Evolutionary conservation across 2,329 filamentous ascomycete genomes (phyloP), one percentile per base, ranked within the genome.

Genomic region (Boeremia lycopersici): DNA sequence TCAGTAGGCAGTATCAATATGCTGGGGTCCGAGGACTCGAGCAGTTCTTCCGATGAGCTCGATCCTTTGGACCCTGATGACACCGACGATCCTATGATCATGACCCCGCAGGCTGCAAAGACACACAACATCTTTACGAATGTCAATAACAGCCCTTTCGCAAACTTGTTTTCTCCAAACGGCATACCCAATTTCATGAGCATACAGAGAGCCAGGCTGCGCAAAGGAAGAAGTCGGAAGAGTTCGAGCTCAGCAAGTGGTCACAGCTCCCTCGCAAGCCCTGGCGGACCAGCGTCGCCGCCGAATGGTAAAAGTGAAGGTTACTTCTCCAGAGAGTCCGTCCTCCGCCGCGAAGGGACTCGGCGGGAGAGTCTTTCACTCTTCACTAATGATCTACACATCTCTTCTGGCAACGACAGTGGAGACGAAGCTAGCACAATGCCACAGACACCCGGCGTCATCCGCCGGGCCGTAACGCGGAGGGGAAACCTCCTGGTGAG

Each of bases 321-420:
- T 11, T 86, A 84, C 65, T 86, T 87, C 68, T 79, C 78, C 2
- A 74, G 77, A 38, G 81, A 82, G 53, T 74, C 79, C 35, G 75
- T 77, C 6, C 78, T 79, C 52, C 77, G 78, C 47, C 79, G 77
- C 54, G 73, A 79, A 7, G 74, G 81, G 36, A 83, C 89, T 8
- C 84, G 93, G 39, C 83, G 93, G 38, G 93, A 97, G 74, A 96
- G 91, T 73, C 87, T 98, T 56, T 96, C 90, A 62, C 87, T 95
- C 79, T 91, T 93, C 33, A 93, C 93, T 13, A 93, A 95, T 63
- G 91, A 96, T 65, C 78, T 97, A 17, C 89, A 95, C 61, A 89
- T 97, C 19, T 87, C 85, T 10, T 86, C 86, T 48, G 85, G 91
- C 4, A 92, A 88, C 63, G 93, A 96, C 66, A 90, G 88, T 68